A percentile compares a stretch with the other conserved stretches of the same genome.
Evolutionary conservation across 306 rosid genomes (phyloP).

Genomic region (Gynostemma pentaphyllum): DNA sequence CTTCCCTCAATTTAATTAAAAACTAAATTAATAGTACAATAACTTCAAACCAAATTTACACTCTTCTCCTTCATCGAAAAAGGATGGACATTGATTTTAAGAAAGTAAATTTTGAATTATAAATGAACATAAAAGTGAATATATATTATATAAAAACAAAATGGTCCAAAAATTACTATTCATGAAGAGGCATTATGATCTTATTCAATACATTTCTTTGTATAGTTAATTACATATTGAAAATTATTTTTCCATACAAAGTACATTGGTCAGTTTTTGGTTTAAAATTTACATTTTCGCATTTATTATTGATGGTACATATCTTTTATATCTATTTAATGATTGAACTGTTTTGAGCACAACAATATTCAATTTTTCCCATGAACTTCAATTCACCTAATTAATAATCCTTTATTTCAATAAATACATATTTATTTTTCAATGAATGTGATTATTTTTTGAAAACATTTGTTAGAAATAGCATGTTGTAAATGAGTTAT

Average conservation of each 20-base stretch:
- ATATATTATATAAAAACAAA: not conserved
- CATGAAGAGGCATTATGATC: not conserved
- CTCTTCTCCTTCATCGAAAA: too few relatives aligned
- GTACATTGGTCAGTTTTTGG: too few relatives aligned
- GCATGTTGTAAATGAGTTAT: too few relatives aligned
- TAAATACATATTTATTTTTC: not conserved
- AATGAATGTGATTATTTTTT: not conserved
- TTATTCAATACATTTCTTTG: not conserved
- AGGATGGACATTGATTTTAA: not conserved
- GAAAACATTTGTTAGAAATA: not conserved
- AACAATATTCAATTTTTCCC: not conserved
- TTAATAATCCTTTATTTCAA: not conserved
- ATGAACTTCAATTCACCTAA: not conserved
- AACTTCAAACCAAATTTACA: too few relatives aligned
- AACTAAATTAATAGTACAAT: too few relatives aligned
- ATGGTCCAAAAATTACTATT: not conserved
- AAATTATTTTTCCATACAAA: not conserved
- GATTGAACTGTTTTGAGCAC: not conserved
- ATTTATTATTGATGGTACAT: slow-evolving; percentile 1
- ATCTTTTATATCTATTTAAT: slow-evolving; percentile 1
- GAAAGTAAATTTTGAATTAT: not conserved
- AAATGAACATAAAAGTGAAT: not conserved
- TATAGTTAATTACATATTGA: too few relatives aligned
- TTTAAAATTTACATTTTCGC: not conserved
- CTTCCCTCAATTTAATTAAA: too few relatives aligned